These are phyloP conservation scores for Trifolium fragiferum DNA, from an alignment of 306 rosid species.

Conservation along the genomic window DNA sequence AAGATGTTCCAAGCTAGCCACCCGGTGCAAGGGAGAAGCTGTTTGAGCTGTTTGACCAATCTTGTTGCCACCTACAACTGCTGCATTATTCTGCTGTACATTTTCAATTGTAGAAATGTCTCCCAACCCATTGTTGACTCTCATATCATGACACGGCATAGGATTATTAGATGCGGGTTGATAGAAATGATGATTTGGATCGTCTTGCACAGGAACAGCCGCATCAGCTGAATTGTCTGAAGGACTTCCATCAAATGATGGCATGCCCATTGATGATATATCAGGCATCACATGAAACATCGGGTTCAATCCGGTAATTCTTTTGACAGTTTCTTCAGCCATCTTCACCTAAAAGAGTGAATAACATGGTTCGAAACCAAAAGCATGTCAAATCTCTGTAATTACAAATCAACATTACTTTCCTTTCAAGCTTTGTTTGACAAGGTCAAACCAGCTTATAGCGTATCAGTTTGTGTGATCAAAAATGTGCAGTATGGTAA, in stretches of 20 bases:
- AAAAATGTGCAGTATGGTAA: neutral
- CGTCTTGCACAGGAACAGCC: conserved; percentile 77
- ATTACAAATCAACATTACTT: conserved; percentile 9
- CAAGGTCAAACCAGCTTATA: neutral
- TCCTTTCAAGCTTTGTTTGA: neutral
- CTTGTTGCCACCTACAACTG: conserved; percentile 52
- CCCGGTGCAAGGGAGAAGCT: conserved; percentile 73
- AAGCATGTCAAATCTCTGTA: conserved; percentile 17
- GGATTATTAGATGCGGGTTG: conserved; percentile 55
- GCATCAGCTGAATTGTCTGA: conserved; percentile 78
- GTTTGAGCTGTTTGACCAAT: conserved; percentile 59
- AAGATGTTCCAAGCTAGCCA: conserved; percentile 96
- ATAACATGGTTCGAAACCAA: conserved; percentile 34
- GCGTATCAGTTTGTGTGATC: neutral
- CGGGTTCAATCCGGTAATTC: conserved; percentile 73
- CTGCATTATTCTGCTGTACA: conserved; percentile 55
- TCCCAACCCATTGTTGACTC: conserved; percentile 53
- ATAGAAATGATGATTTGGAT: conserved; percentile 56
- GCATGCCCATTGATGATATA: conserved; percentile 61
- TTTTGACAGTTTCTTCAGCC: conserved; percentile 88
- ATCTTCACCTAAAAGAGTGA: conserved; percentile 72
- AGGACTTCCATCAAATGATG: conserved; percentile 71
- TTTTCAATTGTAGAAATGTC: conserved; percentile 62
- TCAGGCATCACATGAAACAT: conserved; percentile 65
- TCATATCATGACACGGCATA: conserved; percentile 48